phyloP scores from a whole-genome alignment of 352 stramenopile species.

The Globisporangium irregulare region DNA sequence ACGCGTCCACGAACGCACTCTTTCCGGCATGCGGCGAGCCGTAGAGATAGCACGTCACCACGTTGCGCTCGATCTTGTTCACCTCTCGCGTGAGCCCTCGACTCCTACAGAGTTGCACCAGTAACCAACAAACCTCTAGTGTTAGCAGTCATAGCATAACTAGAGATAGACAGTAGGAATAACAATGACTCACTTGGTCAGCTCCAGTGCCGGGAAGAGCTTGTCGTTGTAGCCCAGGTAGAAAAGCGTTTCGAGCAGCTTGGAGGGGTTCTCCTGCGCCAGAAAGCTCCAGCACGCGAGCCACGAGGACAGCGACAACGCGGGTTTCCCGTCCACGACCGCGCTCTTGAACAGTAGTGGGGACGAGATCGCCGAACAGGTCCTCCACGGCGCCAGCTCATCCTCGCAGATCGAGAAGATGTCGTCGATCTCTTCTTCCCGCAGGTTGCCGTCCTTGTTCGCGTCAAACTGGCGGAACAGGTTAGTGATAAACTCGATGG shows the following conservation, averaged over 20 bases:
- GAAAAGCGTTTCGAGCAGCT: conserved; percentile 75
- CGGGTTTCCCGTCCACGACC: conserved; percentile 47
- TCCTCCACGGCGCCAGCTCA: conserved; percentile 62
- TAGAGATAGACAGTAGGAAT: background rate
- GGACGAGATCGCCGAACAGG: conserved; percentile 50
- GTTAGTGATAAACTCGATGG: conserved; percentile 67
- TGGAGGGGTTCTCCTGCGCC: conserved; percentile 70
- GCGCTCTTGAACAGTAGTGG: conserved; percentile 56
- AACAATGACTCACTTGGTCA: conserved; percentile 45
- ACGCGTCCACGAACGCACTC: conserved; percentile 46
- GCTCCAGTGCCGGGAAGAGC: conserved; percentile 54
- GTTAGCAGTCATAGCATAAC: background rate
- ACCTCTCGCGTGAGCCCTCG: conserved; percentile 55
- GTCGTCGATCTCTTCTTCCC: conserved; percentile 59
- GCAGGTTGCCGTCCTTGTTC: conserved; percentile 77
- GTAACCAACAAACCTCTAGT: background rate
- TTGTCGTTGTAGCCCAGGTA: conserved; percentile 85
- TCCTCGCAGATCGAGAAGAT: conserved; percentile 87
- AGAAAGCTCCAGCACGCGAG: conserved; percentile 72
- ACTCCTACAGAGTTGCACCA: conserved; percentile 20
- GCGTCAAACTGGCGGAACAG: conserved; percentile 82
- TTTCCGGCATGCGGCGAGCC: conserved; percentile 44
- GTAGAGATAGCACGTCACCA: conserved; percentile 74
- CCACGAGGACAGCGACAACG: conserved; percentile 58
- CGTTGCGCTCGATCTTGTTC: conserved; percentile 58